phyloP scores from a whole-genome alignment of 2,329 filamentous ascomycete genomes.

The Hypoxylon sp. region DNA sequence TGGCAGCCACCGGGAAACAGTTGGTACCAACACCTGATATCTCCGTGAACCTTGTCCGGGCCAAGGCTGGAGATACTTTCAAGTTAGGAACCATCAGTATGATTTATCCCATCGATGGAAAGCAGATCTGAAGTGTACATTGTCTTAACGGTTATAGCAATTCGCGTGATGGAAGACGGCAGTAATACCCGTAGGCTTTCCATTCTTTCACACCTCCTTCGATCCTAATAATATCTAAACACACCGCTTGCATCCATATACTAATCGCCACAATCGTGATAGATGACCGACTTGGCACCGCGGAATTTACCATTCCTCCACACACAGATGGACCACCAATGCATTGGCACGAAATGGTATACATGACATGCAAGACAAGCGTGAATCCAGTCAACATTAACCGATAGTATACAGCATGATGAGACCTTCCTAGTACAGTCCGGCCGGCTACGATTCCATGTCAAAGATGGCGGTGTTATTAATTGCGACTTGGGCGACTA shows the following conservation, averaged over 20 bases:
- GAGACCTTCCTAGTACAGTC: slow-evolving; percentile 10
- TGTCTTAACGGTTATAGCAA: neutral
- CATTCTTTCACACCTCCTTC: neutral
- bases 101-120: neutral
- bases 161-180: slow-evolving; percentile 14
- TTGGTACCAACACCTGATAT: slow-evolving; percentile 6
- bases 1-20: slow-evolving; percentile 1
- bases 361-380: neutral
- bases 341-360: slow-evolving; percentile 19
- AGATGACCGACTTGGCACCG: slow-evolving; percentile 14
- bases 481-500: slow-evolving; percentile 9
- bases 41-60: slow-evolving; percentile 13
- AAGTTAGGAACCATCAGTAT: slow-evolving; percentile 12
- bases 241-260: neutral
- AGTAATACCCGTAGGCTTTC: slow-evolving; percentile 11
- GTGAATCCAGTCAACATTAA: neutral
- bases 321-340: slow-evolving; percentile 11
- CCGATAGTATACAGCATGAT: neutral
- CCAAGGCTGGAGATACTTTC: slow-evolving; percentile 6
- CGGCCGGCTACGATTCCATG: slow-evolving; percentile 5
- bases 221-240: too few relatives aligned
- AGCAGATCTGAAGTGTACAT: neutral
- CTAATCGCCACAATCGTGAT: neutral
- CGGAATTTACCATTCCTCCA: slow-evolving; percentile 14
- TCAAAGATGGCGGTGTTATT: slow-evolving; percentile 9